These are phyloP conservation scores for Alnus rubra DNA, from an alignment of 306 rosid genomes.

Conservation along the genomic window DNA sequence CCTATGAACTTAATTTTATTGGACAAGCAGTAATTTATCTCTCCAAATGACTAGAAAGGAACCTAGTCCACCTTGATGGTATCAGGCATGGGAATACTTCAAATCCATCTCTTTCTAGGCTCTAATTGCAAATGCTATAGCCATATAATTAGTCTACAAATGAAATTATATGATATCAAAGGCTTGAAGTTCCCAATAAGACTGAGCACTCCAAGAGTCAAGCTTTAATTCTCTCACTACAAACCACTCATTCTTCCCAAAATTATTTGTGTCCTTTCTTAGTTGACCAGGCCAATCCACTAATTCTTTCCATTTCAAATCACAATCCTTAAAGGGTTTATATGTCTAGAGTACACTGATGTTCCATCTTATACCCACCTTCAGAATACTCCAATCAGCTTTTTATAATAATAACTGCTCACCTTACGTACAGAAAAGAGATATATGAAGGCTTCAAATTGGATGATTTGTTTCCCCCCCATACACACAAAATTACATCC, in stretches of 20 bases:
- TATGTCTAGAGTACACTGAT: neutral
- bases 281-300: conserved; percentile 3
- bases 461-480: neutral
- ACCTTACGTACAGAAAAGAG: neutral
- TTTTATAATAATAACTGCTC: neutral
- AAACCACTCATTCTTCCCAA: neutral
- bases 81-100: conserved; percentile 10
- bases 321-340: neutral
- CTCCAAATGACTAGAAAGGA: conserved; percentile 7
- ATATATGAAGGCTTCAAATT: neutral
- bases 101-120: conserved; percentile 2
- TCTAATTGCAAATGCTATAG: neutral
- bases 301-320: neutral
- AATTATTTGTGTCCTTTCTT: neutral
- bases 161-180: neutral
- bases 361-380: neutral
- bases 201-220: neutral
- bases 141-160: conserved; percentile 1
- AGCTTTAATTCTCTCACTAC: neutral
- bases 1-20: too few relatives aligned
- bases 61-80: neutral
- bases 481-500: neutral
- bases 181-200: neutral
- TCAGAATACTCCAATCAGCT: neutral
- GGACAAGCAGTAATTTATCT: too few relatives aligned